Evolutionary conservation across 1,139 yeast species (phyloP), one percentile per base, ranked within the genome.

Genomic region (Candida tetrigidarum): DNA sequence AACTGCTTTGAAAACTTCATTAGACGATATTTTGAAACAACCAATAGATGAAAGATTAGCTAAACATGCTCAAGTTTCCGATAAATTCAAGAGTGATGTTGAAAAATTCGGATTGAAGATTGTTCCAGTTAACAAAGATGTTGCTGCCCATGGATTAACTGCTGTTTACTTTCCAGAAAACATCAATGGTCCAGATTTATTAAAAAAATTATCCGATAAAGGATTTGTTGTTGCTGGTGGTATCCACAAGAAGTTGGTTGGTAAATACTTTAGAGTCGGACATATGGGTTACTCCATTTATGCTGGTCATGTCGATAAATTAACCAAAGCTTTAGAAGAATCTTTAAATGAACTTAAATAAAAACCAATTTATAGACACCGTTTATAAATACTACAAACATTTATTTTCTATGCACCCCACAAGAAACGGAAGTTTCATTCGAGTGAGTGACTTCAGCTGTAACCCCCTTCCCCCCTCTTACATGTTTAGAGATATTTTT

Each of bases 181-280:
- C 27, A 67, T 87, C 52, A 74, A 82, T 49, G 93, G 95, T 34
- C 75, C 84, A 12, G 84, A 83, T 43, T 75, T 90, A 45, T 69
- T 73, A 51, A 68, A 67, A 33, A 63, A 66, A 46, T 69, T 89
- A 58, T 82, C 84, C 50, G 66, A 75, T 45, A 80, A 82, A 58
- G 88, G 92, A n/a, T 81, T 87, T 59, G 83, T 86, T 25, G 80
- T 92, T 44, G 97, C 98, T 39, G 96, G 96, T 43, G 98, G 97
- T 50, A 84, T 92, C 55, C 95, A 88, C 71, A 85, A 83, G 67
- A 89, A 83, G 18, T 82, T 90, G 58, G 86, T 83, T 40, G 80
- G 87, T 47, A 84, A 86, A 64, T 91, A 91, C 71, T 89, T 92
- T 73, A 83, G 98, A 69, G 84, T 92, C 49, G 98, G 98, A 26